A percentile compares a stretch with the other conserved stretches of the same genome.
phyloP scores from a whole-genome alignment of 257 asterid genomes.

The Primulina tabacum region DNA sequence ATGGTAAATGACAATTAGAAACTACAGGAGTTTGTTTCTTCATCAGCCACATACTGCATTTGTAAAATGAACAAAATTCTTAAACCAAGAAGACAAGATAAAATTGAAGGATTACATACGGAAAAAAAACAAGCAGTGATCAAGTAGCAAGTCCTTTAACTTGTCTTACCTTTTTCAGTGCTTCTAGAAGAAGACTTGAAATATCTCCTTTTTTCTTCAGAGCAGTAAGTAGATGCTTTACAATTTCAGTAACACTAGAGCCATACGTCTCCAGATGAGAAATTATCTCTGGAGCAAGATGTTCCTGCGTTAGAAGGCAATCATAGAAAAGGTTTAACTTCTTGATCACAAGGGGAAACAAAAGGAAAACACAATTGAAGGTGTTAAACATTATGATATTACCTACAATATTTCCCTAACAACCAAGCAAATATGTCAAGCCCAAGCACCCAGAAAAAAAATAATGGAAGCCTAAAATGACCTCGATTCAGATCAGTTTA shows the following conservation, averaged over 20 bases:
- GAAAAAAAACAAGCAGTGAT: neutral
- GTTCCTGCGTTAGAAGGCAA: constrained; percentile 53
- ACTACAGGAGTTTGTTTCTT: neutral
- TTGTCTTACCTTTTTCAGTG: constrained; percentile 65
- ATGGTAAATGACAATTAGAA: neutral
- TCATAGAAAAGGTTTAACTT: constrained; percentile 1
- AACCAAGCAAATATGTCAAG: constrained; percentile 15
- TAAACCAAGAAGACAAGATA: neutral
- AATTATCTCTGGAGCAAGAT: constrained; percentile 75
- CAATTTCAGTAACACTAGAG: constrained; percentile 64
- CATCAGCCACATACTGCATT: neutral
- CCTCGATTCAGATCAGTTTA: constrained; percentile 4
- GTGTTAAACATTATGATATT: neutral
- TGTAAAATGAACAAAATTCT: neutral
- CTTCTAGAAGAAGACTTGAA: constrained; percentile 58
- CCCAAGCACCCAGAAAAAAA: constrained; percentile 7
- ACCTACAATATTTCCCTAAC: constrained; percentile 12
- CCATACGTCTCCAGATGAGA: constrained; percentile 70
- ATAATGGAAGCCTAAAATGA: constrained; percentile 11
- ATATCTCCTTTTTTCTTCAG: constrained; percentile 69
- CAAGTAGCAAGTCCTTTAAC: neutral
- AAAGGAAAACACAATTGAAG: neutral
- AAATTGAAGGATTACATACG: neutral
- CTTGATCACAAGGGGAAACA: constrained; percentile 18
- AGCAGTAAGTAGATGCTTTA: constrained; percentile 74